Conservation (phyloP, 2,329 filamentous ascomycete species). For the Fusarium transvaalense region DNA sequence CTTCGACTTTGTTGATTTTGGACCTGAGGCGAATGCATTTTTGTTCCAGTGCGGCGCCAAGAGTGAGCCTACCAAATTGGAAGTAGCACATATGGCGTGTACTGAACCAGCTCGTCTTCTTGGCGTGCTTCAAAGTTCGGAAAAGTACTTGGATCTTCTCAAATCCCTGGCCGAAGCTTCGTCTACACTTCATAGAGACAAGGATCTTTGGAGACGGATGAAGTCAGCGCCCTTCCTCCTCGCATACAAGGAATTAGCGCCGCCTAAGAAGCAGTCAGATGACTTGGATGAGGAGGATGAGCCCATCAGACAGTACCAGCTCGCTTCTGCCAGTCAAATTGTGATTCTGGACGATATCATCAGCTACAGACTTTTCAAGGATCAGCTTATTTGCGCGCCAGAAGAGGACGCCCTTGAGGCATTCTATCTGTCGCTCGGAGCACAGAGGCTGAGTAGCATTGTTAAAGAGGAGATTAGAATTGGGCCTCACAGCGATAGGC, state of each 20-base stretch:
- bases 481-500: constrained; percentile 74
- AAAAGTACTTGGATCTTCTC: constrained; percentile 88
- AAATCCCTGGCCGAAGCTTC: constrained; percentile 83
- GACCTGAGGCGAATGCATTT: constrained; percentile 87
- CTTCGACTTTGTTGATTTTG: constrained; percentile 97
- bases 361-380: constrained; percentile 89
- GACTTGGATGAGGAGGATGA: constrained; percentile 71
- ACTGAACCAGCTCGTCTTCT: constrained; percentile 85
- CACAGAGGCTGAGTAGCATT: constrained; percentile 78
- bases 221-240: constrained; percentile 81
- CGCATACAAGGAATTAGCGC: constrained; percentile 80
- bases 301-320: constrained; percentile 80
- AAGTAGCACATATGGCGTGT: constrained; percentile 87
- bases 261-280: constrained; percentile 60
- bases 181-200: constrained; percentile 79
- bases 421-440: constrained; percentile 86
- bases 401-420: constrained; percentile 88
- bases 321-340: constrained; percentile 78
- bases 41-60: constrained; percentile 90
- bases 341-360: constrained; percentile 90
- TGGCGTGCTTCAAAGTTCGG: constrained; percentile 80
- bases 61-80: constrained; percentile 86
- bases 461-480: constrained; percentile 83
- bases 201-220: constrained; percentile 81
- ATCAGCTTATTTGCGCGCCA: constrained; percentile 85